phyloP scores from a whole-genome alignment of 2,329 filamentous ascomycete species.

The Periglandula ipomoeae region DNA sequence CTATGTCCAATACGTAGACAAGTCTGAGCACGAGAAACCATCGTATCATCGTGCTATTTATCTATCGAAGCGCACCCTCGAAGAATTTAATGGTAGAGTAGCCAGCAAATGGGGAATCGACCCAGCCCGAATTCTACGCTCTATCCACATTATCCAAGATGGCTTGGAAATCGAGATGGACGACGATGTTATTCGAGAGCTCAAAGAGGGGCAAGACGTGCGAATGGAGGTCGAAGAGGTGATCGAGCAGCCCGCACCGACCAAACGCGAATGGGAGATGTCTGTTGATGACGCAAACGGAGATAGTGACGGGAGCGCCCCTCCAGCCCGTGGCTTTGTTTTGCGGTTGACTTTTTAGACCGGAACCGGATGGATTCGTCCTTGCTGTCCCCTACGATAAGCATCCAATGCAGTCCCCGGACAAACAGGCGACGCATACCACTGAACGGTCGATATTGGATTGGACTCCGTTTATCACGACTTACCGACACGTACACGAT shows the following conservation, averaged over 20 bases:
- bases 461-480: not conserved
- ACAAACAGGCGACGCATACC: too few species aligned
- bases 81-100: slow-evolving; percentile 64
- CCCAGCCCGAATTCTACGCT: slow-evolving; percentile 57
- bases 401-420: too few species aligned
- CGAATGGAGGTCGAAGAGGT: slow-evolving; percentile 54
- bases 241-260: slow-evolving; percentile 19
- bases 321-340: slow-evolving; percentile 8
- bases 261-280: slow-evolving; percentile 56
- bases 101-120: slow-evolving; percentile 77
- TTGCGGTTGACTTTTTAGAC: slow-evolving; percentile 13
- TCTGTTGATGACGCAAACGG: slow-evolving; percentile 38
- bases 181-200: slow-evolving; percentile 75
- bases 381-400: too few species aligned
- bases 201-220: slow-evolving; percentile 91
- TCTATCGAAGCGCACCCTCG: slow-evolving; percentile 63
- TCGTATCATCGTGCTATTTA: slow-evolving; percentile 81
- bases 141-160: slow-evolving; percentile 61
- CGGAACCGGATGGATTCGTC: too few species aligned
- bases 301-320: slow-evolving; percentile 11
- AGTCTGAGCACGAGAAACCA: slow-evolving; percentile 39
- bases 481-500: not conserved
- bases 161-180: slow-evolving; percentile 81
- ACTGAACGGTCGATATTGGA: not conserved
- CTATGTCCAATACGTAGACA: slow-evolving; percentile 57